Evolutionary conservation across 139 green algal genomes (phyloP).

Genomic region (Coccomyxa sp.): DNA sequence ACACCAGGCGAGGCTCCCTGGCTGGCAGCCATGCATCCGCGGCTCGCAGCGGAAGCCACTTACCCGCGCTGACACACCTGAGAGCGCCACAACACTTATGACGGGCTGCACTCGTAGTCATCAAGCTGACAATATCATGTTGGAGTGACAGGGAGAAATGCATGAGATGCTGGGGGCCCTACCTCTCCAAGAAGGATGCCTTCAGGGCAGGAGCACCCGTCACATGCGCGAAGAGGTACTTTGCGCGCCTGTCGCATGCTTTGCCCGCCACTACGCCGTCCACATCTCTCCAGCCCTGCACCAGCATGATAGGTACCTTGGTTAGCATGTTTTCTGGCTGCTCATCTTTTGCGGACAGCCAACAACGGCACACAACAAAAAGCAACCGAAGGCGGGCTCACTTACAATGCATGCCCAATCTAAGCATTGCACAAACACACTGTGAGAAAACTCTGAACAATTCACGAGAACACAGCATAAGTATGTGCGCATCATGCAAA

Average conservation of each 20-base stretch:
- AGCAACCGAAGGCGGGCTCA: no score
- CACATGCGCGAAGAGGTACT: background rate
- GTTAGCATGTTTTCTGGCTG: no score
- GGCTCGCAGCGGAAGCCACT: slow-evolving; percentile 9
- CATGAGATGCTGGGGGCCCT: background rate
- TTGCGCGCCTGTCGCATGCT: background rate
- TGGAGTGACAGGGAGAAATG: background rate
- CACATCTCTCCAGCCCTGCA: no score
- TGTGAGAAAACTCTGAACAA: no score
- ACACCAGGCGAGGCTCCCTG: slow-evolving; percentile 6
- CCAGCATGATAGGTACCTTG: no score
- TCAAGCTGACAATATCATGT: slow-evolving; percentile 9
- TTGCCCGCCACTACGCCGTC: no score
- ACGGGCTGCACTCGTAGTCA: background rate
- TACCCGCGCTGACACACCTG: slow-evolving; percentile 10
- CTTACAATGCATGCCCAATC: no score
- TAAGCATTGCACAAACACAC: no score
- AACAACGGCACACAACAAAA: no score
- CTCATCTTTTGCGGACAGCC: no score
- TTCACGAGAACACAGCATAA: no score
- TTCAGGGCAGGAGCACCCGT: background rate
- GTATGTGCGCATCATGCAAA: no score
- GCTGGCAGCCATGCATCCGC: background rate
- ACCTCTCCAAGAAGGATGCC: background rate
- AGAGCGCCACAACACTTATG: slow-evolving; percentile 9